Base-by-base conservation (phyloP, 1,284 basidiomycete genomes). In the Austroboletus novae-zelandiae region DNA sequence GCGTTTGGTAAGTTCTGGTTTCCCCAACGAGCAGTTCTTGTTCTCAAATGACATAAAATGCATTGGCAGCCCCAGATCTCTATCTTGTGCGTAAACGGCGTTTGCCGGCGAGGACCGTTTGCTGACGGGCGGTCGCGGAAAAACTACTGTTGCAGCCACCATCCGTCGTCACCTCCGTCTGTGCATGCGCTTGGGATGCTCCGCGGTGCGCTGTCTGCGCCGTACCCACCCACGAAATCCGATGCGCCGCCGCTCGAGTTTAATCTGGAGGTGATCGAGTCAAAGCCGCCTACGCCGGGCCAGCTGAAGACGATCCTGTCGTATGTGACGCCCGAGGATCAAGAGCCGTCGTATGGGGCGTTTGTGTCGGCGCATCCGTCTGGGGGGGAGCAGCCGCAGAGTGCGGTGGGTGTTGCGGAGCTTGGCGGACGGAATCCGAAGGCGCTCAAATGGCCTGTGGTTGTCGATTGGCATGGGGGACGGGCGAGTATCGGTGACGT, bases 401-500 rank as follows among this genome's bases (percentile, higher is more conserved):
- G 62, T 20, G 59, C 77, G 1, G 65, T 74, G 17, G 77, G 66
- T n/a, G 70, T 89, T 4, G 68, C 70, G 1, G 69, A 75, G 32
- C 69, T 86, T 9, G 85, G 75, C 0, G 56, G 67, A 29, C 71
- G 73, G 61, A 82, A 83, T 47, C 84, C 82, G 0, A 74, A 70
- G 14, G 77, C 75, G 14, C 62, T 89, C 54, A 87, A 83, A 59
- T 90, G 86, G 85, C 87, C 88, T 0, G 77, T 90, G 43, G 85
- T 90, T 1, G 88, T 90, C 3, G 81, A 90, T 57, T 90, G 88
- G 87, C 66, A 72, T n/a, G 76, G 71, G n/a, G 87, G 87, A 1
- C 74, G 74, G 40, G 85, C 80, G 11, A 76, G 76, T 25, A 68
- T 89, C 0, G 87, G 87, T 0, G 78, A 84, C 49, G 69, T 83